Percentiles rank a stretch among this genome's conserved stretches.
phyloP scores from a whole-genome alignment of 768 basidiomycete genomes.

The Suillus americanus region DNA sequence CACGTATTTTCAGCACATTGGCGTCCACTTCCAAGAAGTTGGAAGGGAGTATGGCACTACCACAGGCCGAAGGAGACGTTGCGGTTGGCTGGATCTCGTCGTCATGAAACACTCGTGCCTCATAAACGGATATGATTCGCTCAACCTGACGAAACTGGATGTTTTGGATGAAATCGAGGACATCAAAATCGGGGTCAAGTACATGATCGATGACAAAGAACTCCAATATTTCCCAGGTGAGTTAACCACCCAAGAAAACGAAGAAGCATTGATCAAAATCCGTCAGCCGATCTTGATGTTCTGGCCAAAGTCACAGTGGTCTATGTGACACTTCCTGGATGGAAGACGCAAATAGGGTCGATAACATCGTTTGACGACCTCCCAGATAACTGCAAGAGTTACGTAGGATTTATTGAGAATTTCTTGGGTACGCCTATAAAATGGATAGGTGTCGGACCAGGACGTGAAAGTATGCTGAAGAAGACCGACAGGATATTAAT shows the following conservation, averaged over 20 bases:
- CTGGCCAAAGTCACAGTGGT: conserved; percentile 79
- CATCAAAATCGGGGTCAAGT: conserved; percentile 86
- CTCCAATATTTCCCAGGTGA: conserved; percentile 85
- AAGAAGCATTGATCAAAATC: not conserved
- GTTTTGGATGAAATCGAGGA: conserved; percentile 81
- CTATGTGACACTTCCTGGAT: conserved; percentile 90
- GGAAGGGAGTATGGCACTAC: conserved; percentile 91
- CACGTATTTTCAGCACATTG: conserved; percentile 55
- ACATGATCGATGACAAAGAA: conserved; percentile 74
- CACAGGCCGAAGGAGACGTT: conserved; percentile 88
- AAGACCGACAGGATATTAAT: conserved; percentile 16
- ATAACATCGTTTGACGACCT: conserved; percentile 67
- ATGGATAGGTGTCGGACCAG: conserved; percentile 95
- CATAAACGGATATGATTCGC: conserved; percentile 92
- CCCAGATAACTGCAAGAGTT: conserved; percentile 82
- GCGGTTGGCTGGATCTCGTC: conserved; percentile 97
- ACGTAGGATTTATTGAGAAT: conserved; percentile 84
- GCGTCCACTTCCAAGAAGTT: conserved; percentile 89
- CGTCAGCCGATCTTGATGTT: conserved; percentile 78
- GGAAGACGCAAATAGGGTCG: conserved; percentile 76
- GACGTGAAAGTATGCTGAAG: conserved; percentile 71
- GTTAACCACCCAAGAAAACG: conserved; percentile 19
- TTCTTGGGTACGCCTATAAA: conserved; percentile 71
- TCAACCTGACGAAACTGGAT: conserved; percentile 97
- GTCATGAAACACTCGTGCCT: conserved; percentile 89